These are phyloP conservation scores for Vanrija sp. DNA, from an alignment of 1,284 basidiomycete genomes.

Conservation along the genomic window DNA sequence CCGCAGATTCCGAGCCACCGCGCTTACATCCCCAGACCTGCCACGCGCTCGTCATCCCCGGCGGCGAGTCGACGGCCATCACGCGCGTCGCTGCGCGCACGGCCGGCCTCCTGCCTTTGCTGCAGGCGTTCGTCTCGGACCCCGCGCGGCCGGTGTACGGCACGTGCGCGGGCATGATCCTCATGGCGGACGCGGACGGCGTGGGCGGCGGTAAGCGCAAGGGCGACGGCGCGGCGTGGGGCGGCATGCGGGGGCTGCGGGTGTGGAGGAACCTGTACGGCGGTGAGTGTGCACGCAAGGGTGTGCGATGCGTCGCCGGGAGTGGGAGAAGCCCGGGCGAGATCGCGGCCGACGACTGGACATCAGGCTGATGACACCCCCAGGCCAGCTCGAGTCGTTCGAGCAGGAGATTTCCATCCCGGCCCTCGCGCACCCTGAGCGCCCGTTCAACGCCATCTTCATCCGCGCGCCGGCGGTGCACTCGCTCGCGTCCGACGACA, in stretches of 20 bases:
- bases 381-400: constrained; percentile 70
- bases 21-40: constrained; percentile 52
- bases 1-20: neutral
- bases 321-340: neutral
- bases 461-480: constrained; percentile 75
- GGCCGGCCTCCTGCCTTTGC: constrained; percentile 72
- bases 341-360: neutral
- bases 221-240: constrained; percentile 51
- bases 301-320: no score
- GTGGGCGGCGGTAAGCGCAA: constrained; percentile 66
- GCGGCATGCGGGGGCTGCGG: constrained; percentile 68
- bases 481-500: constrained; percentile 13
- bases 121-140: constrained; percentile 64
- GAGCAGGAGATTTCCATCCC: constrained; percentile 70
- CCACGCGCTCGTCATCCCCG: constrained; percentile 83
- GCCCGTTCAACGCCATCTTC: constrained; percentile 81
- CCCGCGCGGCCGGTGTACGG: constrained; percentile 78
- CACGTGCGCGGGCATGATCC: constrained; percentile 94
- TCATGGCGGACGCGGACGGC: constrained; percentile 63
- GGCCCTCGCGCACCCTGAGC: constrained; percentile 59
- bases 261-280: constrained; percentile 79
- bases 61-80: constrained; percentile 93
- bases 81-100: constrained; percentile 71
- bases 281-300: no score
- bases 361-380: neutral